phyloP scores from a whole-genome alignment of 2,329 filamentous ascomycete species.

The Claviceps sorghi region DNA sequence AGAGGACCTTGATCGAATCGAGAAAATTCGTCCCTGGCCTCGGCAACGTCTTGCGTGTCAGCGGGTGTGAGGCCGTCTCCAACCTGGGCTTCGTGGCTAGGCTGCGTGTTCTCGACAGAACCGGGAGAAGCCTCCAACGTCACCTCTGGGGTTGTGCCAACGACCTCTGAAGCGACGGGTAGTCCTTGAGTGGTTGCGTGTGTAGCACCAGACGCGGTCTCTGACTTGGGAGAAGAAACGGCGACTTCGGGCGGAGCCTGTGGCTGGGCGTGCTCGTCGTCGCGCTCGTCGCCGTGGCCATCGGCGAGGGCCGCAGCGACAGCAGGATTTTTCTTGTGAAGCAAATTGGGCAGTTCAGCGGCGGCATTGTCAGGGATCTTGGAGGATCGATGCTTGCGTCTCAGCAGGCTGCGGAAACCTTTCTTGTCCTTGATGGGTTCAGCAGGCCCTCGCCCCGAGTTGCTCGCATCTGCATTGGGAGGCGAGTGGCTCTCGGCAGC shows the following conservation, averaged over 20 bases:
- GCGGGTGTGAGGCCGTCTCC: constrained; percentile 39
- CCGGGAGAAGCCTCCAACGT: background rate
- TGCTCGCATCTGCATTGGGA: constrained; percentile 9
- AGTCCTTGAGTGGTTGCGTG: background rate
- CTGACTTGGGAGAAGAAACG: background rate
- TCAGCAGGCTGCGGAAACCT: constrained; percentile 51
- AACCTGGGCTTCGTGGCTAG: constrained; percentile 8
- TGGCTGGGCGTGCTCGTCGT: background rate
- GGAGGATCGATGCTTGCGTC: constrained; percentile 44
- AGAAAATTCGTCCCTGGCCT: constrained; percentile 46
- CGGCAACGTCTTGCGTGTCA: constrained; percentile 41
- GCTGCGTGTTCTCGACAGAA: constrained; percentile 7
- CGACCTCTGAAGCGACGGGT: background rate
- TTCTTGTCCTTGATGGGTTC: constrained; percentile 28
- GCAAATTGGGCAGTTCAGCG: constrained; percentile 36
- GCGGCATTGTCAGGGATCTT: constrained; percentile 41
- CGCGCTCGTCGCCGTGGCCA: background rate
- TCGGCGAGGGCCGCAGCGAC: constrained; percentile 4
- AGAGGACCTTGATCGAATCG: constrained; percentile 83
- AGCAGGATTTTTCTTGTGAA: constrained; percentile 23
- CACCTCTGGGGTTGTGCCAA: background rate
- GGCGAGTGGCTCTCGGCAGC: background rate
- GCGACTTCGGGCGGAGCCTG: background rate
- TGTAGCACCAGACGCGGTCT: background rate
- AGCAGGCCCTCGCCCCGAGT: constrained; percentile 35